A percentile compares a stretch with the other conserved stretches of the same genome.
Evolutionary conservation across 1,139 yeast species (phyloP).

Genomic region (Martiniozyma asiatica): DNA sequence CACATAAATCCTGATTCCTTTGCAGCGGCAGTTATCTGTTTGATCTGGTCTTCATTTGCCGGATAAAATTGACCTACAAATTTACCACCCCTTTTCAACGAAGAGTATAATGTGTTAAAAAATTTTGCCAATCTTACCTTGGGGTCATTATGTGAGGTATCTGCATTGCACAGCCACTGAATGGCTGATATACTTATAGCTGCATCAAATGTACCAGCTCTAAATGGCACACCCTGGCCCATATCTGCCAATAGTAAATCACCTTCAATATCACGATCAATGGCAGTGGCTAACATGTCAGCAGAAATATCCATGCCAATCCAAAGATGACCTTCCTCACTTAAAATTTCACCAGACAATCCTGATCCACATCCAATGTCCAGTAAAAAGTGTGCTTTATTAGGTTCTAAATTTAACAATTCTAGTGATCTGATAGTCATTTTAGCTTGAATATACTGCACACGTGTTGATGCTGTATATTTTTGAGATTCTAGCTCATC

Average conservation of each 20-base stretch:
- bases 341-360: slow-evolving; percentile 81
- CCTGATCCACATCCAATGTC: slow-evolving; percentile 99
- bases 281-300: slow-evolving; percentile 88
- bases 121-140: slow-evolving; percentile 67
- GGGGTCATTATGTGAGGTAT: slow-evolving; percentile 75
- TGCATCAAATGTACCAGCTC: slow-evolving; percentile 96
- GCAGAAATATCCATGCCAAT: slow-evolving; percentile 95
- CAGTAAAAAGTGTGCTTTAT: slow-evolving; percentile 54
- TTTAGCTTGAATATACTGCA: slow-evolving; percentile 93
- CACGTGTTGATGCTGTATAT: slow-evolving; percentile 88
- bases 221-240: slow-evolving; percentile 88
- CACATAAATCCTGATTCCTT: slow-evolving; percentile 95
- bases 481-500: slow-evolving; percentile 82
- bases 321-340: slow-evolving; percentile 94
- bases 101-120: slow-evolving; percentile 79
- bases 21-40: slow-evolving; percentile 70
- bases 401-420: slow-evolving; percentile 55
- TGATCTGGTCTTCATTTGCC: slow-evolving; percentile 72
- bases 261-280: slow-evolving; percentile 88
- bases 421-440: slow-evolving; percentile 94
- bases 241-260: slow-evolving; percentile 85
- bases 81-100: slow-evolving; percentile 87
- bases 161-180: slow-evolving; percentile 98
- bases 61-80: slow-evolving; percentile 97
- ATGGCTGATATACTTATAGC: slow-evolving; percentile 92